A percentile compares a stretch with the other conserved stretches of the same genome.
phyloP scores from a whole-genome alignment of 306 rosid genomes.

The Acacia acuminata region DNA sequence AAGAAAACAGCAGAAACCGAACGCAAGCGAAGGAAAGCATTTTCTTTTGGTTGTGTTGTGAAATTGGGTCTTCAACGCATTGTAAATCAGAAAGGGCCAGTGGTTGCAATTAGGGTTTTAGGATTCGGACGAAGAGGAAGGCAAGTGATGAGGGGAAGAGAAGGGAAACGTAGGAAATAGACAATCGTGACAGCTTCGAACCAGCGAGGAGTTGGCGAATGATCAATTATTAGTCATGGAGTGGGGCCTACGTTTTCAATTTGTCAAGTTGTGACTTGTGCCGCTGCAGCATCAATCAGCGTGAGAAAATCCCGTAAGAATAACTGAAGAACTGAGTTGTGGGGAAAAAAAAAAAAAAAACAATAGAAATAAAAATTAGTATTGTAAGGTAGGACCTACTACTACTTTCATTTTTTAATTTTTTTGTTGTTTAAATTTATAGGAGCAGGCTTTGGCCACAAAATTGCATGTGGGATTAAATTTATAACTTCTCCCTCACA shows the following conservation, averaged over 20 bases:
- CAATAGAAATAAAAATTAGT: too few species aligned
- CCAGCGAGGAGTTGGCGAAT: constrained; percentile 54
- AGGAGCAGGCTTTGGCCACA: too few species aligned
- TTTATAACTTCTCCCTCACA: too few species aligned
- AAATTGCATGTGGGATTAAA: too few species aligned
- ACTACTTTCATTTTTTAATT: too few species aligned
- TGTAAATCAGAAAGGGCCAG: neutral
- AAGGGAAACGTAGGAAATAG: constrained; percentile 22
- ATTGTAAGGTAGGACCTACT: too few species aligned
- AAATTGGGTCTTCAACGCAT: neutral
- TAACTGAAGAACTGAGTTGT: too few species aligned
- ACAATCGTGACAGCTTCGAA: constrained; percentile 56
- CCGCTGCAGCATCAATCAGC: neutral
- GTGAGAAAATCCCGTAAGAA: too few species aligned
- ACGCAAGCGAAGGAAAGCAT: constrained; percentile 30
- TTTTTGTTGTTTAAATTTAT: too few species aligned
- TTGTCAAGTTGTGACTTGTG: neutral
- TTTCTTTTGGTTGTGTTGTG: neutral
- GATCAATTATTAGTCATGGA: constrained; percentile 71
- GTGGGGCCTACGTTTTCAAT: constrained; percentile 26
- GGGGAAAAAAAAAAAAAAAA: too few species aligned
- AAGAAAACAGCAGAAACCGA: neutral
- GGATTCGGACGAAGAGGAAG: neutral
- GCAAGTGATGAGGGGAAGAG: neutral
- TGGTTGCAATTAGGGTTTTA: constrained; percentile 20